Evolutionary conservation across 495 filamentous ascomycete species (phyloP).

Genomic region (Aeminium ludgeri): DNA sequence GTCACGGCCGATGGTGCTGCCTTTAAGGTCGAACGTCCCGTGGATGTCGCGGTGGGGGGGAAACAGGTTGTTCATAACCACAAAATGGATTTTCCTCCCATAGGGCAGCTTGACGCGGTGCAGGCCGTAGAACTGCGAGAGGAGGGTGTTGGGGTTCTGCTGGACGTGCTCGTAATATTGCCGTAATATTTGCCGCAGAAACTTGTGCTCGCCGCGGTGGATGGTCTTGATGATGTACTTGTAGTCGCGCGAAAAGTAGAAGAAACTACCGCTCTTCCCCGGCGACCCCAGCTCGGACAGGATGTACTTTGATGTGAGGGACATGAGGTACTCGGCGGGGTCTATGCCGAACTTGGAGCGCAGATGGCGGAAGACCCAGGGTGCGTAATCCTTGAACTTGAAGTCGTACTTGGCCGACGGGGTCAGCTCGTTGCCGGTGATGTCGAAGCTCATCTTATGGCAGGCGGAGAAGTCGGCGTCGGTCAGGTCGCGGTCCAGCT

Average conservation of each 20-base stretch:
- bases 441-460: slow-evolving; percentile 98
- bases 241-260: slow-evolving; percentile 98
- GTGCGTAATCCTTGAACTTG: slow-evolving; percentile 99
- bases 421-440: slow-evolving; percentile 92
- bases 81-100: slow-evolving; percentile 96
- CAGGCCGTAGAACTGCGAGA: slow-evolving; percentile 95
- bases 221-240: slow-evolving; percentile 99
- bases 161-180: slow-evolving; percentile 91
- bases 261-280: slow-evolving; percentile 97
- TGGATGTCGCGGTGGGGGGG: slow-evolving; percentile 96
- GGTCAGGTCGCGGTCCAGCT: slow-evolving; percentile 75
- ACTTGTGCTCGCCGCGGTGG: slow-evolving; percentile 89
- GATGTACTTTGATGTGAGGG: slow-evolving; percentile 96
- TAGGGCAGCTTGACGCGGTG: slow-evolving; percentile 98
- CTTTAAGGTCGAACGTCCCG: slow-evolving; percentile 91
- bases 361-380: slow-evolving; percentile 94
- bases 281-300: slow-evolving; percentile 92
- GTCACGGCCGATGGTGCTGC: slow-evolving; percentile 88
- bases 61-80: slow-evolving; percentile 99
- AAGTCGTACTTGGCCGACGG: slow-evolving; percentile 99
- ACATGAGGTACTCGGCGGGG: slow-evolving; percentile 96
- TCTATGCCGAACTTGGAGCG: slow-evolving; percentile 79
- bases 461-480: slow-evolving; percentile 79
- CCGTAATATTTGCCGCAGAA: slow-evolving; percentile 76
- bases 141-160: slow-evolving; percentile 83